Conservation (phyloP, 78 protist species). For the Dictyostelium intermedium region DNA sequence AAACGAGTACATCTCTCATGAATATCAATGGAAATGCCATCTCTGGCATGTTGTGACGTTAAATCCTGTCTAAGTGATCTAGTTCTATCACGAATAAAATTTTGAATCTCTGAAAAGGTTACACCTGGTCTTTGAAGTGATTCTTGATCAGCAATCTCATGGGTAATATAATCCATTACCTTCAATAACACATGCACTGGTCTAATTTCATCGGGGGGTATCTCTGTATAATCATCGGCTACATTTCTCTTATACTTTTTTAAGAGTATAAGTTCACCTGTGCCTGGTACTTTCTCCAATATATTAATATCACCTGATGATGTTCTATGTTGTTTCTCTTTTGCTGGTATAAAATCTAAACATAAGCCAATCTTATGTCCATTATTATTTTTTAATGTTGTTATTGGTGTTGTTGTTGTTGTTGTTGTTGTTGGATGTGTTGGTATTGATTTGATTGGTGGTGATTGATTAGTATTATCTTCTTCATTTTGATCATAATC, state of each 20-base stretch:
- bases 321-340: slow-evolving; percentile 11
- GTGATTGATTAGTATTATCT: neutral
- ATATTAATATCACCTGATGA: slow-evolving; percentile 45
- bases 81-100: slow-evolving; percentile 67
- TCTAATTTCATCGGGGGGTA: slow-evolving; percentile 75
- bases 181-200: slow-evolving; percentile 33
- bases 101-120: slow-evolving; percentile 55
- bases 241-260: slow-evolving; percentile 63
- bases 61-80: slow-evolving; percentile 53
- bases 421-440: neutral
- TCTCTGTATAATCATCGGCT: slow-evolving; percentile 44
- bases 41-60: slow-evolving; percentile 39
- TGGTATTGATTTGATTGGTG: neutral
- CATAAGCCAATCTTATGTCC: slow-evolving; percentile 56
- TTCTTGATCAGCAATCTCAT: slow-evolving; percentile 18
- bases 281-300: neutral
- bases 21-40: slow-evolving; percentile 34
- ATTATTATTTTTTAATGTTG: neutral
- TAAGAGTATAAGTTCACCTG: neutral
- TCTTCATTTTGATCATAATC: neutral
- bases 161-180: slow-evolving; percentile 46
- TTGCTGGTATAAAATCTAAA: slow-evolving; percentile 58
- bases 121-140: neutral
- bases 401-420: neutral
- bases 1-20: slow-evolving; percentile 68